Evolutionary conservation across 1,284 basidiomycete species (phyloP), one percentile per base, ranked within the genome.

Genomic region (Leccinum cinnamomeum): DNA sequence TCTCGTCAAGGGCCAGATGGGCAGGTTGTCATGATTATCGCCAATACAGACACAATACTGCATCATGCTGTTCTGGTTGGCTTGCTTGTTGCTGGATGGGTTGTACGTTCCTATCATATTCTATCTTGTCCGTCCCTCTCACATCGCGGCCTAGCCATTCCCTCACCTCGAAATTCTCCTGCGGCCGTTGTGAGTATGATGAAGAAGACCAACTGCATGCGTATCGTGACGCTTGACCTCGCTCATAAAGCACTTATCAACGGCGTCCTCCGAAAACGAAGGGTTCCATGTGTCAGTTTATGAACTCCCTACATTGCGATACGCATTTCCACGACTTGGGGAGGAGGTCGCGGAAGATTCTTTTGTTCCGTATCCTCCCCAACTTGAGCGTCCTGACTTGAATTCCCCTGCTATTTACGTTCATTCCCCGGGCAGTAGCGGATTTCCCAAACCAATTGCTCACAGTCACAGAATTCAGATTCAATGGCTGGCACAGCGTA

Each of bases 381-480:
- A 62, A 2, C 5, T 50, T 5, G 20, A 37, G 4, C 63, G 62
- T 6, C 68, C 72, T 2, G 54, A 62, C 7, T 20, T 62, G 35
- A 57, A 67, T 11, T 69, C 72, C 18, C 58, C 66, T 3, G 64
- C 64, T 6, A 50, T 75, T 12, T 78, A 77, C 20, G 48, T 78
- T 8, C 78, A 78, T 57, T 79, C 78, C 2, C 77, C 76, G 1
- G 77, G 78, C 3, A 79, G 76, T 41, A 79, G 75, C 0, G 77
- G 78, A 20, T 73, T 74, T 53, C 78, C 78, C 0, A 78, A 77
- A 58, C 58, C 71, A 0, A 77, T 78, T 35, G 28, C 70, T 8
- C 68, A 69, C 39, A 70, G 60, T 0, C 57, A 77, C 59, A 65
- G 62, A 12, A 54, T 66, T 18, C 67, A 72, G 41, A 61, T 74